Base-by-base conservation (phyloP, 345 rosid genomes). In the Microthlaspi erraticum region DNA sequence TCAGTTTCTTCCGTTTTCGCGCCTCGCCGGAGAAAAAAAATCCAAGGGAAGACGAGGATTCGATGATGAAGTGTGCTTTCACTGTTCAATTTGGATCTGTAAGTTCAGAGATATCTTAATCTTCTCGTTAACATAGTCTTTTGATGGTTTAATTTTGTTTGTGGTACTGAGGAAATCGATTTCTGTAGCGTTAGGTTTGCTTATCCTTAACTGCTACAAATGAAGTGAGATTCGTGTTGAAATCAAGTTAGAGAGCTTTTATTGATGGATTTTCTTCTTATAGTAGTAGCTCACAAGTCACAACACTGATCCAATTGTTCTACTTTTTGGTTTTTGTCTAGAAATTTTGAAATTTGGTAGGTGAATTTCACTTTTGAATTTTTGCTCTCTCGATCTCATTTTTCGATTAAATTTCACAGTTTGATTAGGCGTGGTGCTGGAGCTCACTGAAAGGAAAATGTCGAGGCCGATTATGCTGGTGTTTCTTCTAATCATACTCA, bases 381-480 rank as follows among this genome's bases (percentile, higher is more conserved):
- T 65, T 26, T 3, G 45, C n/a, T 20, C 44, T 33, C 17, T 73
- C 10, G 13, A 46, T 68, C 20, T 61, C 38, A 16, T 53, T 13
- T 20, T 20, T 14, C 9, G 32, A 38, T 39, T 39, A 7, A 13
- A 20, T 56, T 16, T 17, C 31, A 9, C 37, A 23, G n/a, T 53
- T 20, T 4, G 43, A 17, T 54, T 36, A 13, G 7, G 20, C 2
- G 33, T 58, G 37, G 17, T n/a, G n/a, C n/a, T n/a, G n/a, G n/a
- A n/a, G n/a, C n/a, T n/a, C n/a, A n/a, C n/a, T n/a, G n/a, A 5
- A 73, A 37, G 81, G 29, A 55, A 48, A 16, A 93, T 93, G 93
- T 84, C 93, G 42, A 88, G 97, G 71, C 90, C 92, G 18, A 81
- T 93, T 80, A 20, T 93, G 38, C 88, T 93, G 0, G 92, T 87